phyloP scores from a whole-genome alignment of 1,139 yeast genomes.

The Yamadazyma dendronema region DNA sequence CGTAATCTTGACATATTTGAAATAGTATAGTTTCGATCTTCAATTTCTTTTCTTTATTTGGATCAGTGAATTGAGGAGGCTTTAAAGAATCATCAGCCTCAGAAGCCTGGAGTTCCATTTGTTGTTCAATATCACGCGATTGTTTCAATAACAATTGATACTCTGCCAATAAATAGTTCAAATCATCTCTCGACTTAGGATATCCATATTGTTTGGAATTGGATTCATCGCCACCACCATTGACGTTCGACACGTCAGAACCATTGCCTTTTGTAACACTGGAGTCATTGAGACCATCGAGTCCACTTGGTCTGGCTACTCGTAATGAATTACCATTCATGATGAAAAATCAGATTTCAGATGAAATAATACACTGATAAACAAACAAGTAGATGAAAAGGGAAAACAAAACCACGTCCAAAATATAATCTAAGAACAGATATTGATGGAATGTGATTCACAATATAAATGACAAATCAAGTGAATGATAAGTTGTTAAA shows the following conservation, averaged over 20 bases:
- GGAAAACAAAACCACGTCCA: too few relatives aligned
- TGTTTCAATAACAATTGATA: slow-evolving; percentile 27
- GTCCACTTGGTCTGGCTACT: background rate
- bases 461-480: too few relatives aligned
- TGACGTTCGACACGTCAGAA: too few relatives aligned
- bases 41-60: slow-evolving; percentile 21
- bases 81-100: slow-evolving; percentile 8
- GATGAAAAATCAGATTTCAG: too few relatives aligned
- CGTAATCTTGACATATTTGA: slow-evolving; percentile 30
- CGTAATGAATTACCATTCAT: too few relatives aligned
- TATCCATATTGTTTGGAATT: slow-evolving; percentile 11
- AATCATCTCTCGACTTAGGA: slow-evolving; percentile 32
- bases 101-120: slow-evolving; percentile 2
- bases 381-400: too few relatives aligned
- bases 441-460: too few relatives aligned
- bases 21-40: slow-evolving; percentile 33
- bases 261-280: background rate
- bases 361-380: too few relatives aligned
- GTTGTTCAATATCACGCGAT: slow-evolving; percentile 8
- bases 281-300: background rate
- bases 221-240: background rate
- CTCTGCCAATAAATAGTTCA: slow-evolving; percentile 29
- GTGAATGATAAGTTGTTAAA: too few relatives aligned
- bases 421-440: too few relatives aligned
- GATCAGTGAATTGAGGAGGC: slow-evolving; percentile 16